phyloP scores from a whole-genome alignment of 768 basidiomycete species.

The Boletus subparvulus region DNA sequence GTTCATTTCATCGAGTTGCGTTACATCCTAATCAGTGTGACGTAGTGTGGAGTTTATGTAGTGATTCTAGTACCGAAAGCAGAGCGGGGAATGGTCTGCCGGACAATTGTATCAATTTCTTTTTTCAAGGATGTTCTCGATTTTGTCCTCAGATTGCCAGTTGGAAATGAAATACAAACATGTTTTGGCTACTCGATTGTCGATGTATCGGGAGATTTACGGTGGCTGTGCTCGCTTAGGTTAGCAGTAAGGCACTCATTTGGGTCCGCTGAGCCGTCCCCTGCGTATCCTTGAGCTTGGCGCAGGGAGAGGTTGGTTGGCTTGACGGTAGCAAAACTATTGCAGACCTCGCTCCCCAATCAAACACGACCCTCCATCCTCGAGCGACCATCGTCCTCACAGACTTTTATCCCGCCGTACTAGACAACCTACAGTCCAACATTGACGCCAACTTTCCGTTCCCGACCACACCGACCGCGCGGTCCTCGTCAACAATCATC shows the following conservation, averaged over 20 bases:
- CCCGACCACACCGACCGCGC: not conserved
- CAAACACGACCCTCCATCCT: not conserved
- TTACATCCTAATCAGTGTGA: too few relatives aligned
- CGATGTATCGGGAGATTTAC: too few relatives aligned
- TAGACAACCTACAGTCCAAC: slow-evolving; percentile 49
- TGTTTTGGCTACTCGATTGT: too few relatives aligned
- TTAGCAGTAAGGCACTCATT: not conserved
- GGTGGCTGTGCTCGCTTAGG: too few relatives aligned
- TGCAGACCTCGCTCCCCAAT: slow-evolving; percentile 9
- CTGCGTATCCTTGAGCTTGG: slow-evolving; percentile 54
- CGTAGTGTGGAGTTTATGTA: too few relatives aligned
- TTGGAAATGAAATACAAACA: too few relatives aligned
- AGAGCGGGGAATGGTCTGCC: too few relatives aligned
- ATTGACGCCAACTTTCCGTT: slow-evolving; percentile 36
- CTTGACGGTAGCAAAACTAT: slow-evolving; percentile 38
- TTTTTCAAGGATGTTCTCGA: too few relatives aligned
- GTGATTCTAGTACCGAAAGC: too few relatives aligned
- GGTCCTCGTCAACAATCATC: slow-evolving; percentile 25
- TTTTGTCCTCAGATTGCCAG: too few relatives aligned
- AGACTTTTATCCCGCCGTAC: slow-evolving; percentile 49
- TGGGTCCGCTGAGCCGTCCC: not conserved
- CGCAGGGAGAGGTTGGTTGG: slow-evolving; percentile 56
- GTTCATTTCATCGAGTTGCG: too few relatives aligned
- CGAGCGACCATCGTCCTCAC: slow-evolving; percentile 39
- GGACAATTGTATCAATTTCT: too few relatives aligned